A percentile compares a stretch with the other conserved stretches of the same genome.
Evolutionary conservation across 2,329 filamentous ascomycete species (phyloP).

Genomic region (Calonectria multiphialidica): DNA sequence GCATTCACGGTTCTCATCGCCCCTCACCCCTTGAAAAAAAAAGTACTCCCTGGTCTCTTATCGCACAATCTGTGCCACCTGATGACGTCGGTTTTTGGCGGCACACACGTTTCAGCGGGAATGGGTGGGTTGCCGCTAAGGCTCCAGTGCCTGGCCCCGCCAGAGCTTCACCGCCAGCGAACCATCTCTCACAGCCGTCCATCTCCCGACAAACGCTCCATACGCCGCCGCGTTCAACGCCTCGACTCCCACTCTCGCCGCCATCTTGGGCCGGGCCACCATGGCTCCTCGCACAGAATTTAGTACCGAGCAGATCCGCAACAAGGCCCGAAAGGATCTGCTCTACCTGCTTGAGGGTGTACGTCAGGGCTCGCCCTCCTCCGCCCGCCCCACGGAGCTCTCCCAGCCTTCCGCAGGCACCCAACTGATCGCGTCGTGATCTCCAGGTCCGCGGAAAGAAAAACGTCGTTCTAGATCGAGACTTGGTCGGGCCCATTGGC

Average conservation of each 20-base stretch:
- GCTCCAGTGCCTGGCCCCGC: constrained; percentile 19
- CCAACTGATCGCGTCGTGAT: constrained; percentile 25
- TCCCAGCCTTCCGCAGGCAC: constrained; percentile 30
- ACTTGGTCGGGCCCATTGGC: constrained; percentile 89
- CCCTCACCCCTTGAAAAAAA: not conserved
- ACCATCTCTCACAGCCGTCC: constrained; percentile 11
- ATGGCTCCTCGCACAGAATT: constrained; percentile 81
- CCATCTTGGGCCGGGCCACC: constrained; percentile 58
- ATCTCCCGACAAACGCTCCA: constrained; percentile 16
- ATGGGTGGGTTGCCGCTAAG: constrained; percentile 9
- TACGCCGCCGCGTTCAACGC: constrained; percentile 31
- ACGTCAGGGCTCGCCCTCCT: constrained; percentile 64
- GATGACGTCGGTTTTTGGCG: constrained; percentile 27
- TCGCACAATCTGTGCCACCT: not conserved
- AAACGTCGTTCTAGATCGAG: constrained; percentile 93
- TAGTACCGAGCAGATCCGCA: constrained; percentile 80
- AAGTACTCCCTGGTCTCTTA: not conserved
- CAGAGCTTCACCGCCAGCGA: constrained; percentile 31
- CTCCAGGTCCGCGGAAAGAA: constrained; percentile 96
- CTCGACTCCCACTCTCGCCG: constrained; percentile 24
- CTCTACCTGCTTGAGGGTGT: constrained; percentile 94
- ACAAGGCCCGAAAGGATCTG: constrained; percentile 88
- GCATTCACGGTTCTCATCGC: not conserved
- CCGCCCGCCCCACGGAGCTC: constrained; percentile 20
- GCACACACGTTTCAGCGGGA: constrained; percentile 13